Base-by-base conservation (phyloP, 2,329 filamentous ascomycete genomes). In the Phialemoniopsis sp. region DNA sequence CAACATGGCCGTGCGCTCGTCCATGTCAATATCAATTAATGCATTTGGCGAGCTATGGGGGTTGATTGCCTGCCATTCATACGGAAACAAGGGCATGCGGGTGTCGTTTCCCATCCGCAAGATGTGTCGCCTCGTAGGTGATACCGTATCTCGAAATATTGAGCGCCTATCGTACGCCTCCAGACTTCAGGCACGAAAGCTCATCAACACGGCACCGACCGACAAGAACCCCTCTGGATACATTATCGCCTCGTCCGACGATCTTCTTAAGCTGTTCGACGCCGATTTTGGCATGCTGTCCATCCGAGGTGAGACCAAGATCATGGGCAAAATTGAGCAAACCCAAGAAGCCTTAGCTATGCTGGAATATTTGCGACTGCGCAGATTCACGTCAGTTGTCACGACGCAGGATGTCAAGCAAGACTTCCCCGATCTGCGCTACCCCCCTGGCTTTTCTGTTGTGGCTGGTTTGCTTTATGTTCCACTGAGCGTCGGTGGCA, bases 21-120 rank as follows among this genome's bases (percentile, higher is more conserved):
- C 88, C 47, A 95, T 95, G 89, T 95, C 89, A 1, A 89, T 95
- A 44, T 94, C 89, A 2, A 87, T 95, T 54, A 93, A 89, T 47
- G 87, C 87, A 0, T 93, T 94, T 51, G 73, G 78, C 49, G 85
- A 94, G 50, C 65, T 95, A 0, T 95, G 89, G 90, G 90, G 89
- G 0, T 66, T 95, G 19, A 89, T 95, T 31, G 82, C 88, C 2
- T 95, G 89, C 44, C 89, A 95, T 55, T 79, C 84, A 0, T 95
- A 95, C 51, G 89, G 86, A 0, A 42, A 60, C 3, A 76, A 74
- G 33, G 89, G 89, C 4, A 94, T 93, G 87, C 76, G 89, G n/a
- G 88, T 95, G 0, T 87, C 87, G 0, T 95, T 95, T 53, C 89
- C 89, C 0, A 89, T 95, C 36, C 77, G 89, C 12, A 95, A 95